Evolutionary conservation across 306 rosid genomes (phyloP).

Genomic region (Dryas alaskensis): DNA sequence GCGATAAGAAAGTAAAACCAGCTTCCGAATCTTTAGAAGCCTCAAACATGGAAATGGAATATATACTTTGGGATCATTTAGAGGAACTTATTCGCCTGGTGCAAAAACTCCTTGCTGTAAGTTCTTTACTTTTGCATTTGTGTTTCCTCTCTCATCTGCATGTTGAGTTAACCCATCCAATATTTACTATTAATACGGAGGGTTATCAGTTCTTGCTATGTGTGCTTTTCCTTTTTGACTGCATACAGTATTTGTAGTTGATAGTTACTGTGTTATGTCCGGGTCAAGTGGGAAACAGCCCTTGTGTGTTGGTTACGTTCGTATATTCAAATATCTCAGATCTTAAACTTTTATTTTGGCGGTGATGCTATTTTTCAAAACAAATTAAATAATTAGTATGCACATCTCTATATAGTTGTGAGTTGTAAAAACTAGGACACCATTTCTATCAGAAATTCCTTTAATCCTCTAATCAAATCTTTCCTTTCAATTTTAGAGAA

Average conservation of each 20-base stretch:
- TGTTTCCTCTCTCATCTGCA: neutral
- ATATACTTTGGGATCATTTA: slow-evolving; percentile 66
- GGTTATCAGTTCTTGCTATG: neutral
- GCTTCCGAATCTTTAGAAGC: slow-evolving; percentile 38
- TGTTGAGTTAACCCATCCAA: neutral
- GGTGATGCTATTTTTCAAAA: neutral
- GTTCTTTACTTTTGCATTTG: slow-evolving; percentile 25
- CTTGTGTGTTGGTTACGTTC: neutral
- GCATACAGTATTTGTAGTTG: neutral
- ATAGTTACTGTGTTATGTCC: neutral
- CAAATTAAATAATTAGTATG: neutral
- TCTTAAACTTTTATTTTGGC: neutral
- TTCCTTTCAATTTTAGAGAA: neutral
- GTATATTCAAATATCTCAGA: neutral
- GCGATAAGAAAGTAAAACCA: slow-evolving; percentile 43
- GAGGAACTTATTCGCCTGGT: slow-evolving; percentile 56
- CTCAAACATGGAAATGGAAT: slow-evolving; percentile 43
- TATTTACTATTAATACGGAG: neutral
- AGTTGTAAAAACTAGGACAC: neutral
- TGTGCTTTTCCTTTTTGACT: neutral
- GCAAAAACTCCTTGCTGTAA: slow-evolving; percentile 71
- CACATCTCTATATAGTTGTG: neutral
- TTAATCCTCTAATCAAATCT: neutral
- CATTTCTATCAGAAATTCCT: slow-evolving; percentile 2
- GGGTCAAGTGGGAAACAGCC: neutral